Evolutionary conservation across 306 rosid genomes (phyloP).

Genomic region (Amphicarpaea edgeworthii): DNA sequence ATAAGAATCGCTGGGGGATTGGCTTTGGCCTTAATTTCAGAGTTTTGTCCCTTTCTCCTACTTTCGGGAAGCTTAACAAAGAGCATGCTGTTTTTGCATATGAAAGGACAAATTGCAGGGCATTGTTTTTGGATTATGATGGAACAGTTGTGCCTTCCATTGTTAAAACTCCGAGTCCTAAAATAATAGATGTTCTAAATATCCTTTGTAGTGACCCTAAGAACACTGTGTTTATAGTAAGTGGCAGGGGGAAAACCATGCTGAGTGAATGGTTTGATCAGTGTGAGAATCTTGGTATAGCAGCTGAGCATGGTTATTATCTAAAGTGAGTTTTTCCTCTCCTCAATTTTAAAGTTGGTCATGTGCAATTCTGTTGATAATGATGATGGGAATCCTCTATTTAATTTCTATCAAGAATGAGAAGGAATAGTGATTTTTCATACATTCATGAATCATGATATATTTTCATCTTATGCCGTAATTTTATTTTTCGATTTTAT

Average conservation of each 20-base stretch:
- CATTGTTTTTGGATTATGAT: slow-evolving; percentile 75
- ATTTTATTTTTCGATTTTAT: background rate
- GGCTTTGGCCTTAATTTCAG: slow-evolving; percentile 71
- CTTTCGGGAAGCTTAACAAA: slow-evolving; percentile 65
- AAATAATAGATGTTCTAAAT: slow-evolving; percentile 65
- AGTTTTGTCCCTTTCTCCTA: slow-evolving; percentile 72
- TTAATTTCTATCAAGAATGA: slow-evolving; percentile 17
- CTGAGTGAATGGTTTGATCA: slow-evolving; percentile 63
- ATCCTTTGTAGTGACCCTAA: slow-evolving; percentile 66
- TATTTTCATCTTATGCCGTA: background rate
- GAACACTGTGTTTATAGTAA: slow-evolving; percentile 76
- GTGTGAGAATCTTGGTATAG: slow-evolving; percentile 75
- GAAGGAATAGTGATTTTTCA: background rate
- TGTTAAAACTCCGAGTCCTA: slow-evolving; percentile 59
- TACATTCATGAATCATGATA: slow-evolving; percentile 17
- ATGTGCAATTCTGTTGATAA: background rate
- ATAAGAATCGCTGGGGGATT: slow-evolving; percentile 67
- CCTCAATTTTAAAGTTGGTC: background rate
- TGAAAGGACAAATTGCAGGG: slow-evolving; percentile 61
- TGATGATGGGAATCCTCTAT: background rate
- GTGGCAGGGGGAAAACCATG: slow-evolving; percentile 64
- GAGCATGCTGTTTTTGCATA: slow-evolving; percentile 59
- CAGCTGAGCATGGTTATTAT: slow-evolving; percentile 86
- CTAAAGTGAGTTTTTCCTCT: slow-evolving; percentile 54
- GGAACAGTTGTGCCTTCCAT: slow-evolving; percentile 70